Base-by-base conservation (phyloP, 148 eudicot species). In the Vaccinium vitisidaea region DNA sequence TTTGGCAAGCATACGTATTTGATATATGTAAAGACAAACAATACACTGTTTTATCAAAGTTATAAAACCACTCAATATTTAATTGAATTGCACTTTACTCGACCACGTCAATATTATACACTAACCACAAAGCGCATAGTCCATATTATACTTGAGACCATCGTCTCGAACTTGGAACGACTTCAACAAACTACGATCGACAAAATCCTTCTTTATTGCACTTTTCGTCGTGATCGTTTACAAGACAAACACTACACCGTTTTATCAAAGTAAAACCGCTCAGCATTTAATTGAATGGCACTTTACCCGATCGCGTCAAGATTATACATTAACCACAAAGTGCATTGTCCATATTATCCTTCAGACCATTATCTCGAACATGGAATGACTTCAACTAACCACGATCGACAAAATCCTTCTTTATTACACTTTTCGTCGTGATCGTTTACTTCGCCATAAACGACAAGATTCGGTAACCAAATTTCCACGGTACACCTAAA, bases 391-490 rank as follows among this genome's bases (percentile, higher is more conserved):
- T 50, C 48, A 82, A 69, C 77, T 52, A 70, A 69, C 84, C 5
- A 8, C 25, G 30, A 50, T 69, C 63, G 63, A 14, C 43, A 69
- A 11, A 82, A n/a, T 49, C 76, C 23, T 25, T 69, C 70, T 46
- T 81, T 23, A 25, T 27, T 50, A 8, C 16, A 8, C 76, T 14
- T 82, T 49, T 63, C 21, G 50, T 39, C 21, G 0, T 8, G 1
- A 79, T 25, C 30, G 39, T 77, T 27, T 77, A 49, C 55, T 77
- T 53, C 21, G 15, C 30, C 32, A 5, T 8, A 27, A 5, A 13
- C 12, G 77, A 69, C 77, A 82, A 82, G 50, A 30, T 69, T 69
- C 18, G 52, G 58, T 49, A 67, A 82, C 65, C 36, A 52, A 25
- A 81, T 65, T 65, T 81, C 56, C 73, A 23, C n/a, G 3, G 53